Conservation (phyloP, 768 basidiomycete species). For the Mycena floridula region DNA sequence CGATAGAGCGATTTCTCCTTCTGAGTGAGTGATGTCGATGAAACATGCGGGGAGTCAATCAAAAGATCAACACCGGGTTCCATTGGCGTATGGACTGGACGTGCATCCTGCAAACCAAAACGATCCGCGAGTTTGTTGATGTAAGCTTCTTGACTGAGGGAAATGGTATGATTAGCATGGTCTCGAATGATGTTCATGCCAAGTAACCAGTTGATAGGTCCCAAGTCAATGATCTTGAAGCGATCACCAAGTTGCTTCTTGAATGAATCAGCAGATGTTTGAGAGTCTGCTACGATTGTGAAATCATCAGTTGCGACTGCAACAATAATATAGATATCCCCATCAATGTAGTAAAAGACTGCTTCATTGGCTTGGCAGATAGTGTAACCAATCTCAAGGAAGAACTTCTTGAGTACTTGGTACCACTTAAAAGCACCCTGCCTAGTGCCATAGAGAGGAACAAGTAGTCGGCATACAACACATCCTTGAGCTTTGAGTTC, state of each 20-base stretch:
- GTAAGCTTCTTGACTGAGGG: conserved; percentile 12
- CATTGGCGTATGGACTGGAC: conserved; percentile 15
- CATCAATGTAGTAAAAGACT: conserved; percentile 14
- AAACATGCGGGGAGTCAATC: conserved; percentile 1
- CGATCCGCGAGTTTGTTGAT: conserved; percentile 11
- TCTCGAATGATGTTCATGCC: conserved; percentile 15
- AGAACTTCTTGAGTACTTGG: conserved; percentile 10
- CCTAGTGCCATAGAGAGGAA: conserved; percentile 29
- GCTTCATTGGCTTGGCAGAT: conserved; percentile 12
- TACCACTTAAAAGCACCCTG: conserved; percentile 29
- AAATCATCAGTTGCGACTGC: conserved; percentile 20
- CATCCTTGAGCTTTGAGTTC: conserved; percentile 1
- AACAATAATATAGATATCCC: conserved; percentile 10
- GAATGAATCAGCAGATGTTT: background rate
- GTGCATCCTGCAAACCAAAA: conserved; percentile 10
- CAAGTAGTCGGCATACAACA: conserved; percentile 12
- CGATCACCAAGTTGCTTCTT: conserved; percentile 5
- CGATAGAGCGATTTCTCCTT: conserved; percentile 13
- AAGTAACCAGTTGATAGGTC: conserved; percentile 13
- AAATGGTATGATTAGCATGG: conserved; percentile 7
- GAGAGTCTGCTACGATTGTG: conserved; percentile 5
- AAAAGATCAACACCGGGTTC: conserved; percentile 5
- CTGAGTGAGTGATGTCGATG: background rate
- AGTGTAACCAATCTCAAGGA: conserved; percentile 10
- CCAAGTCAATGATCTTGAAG: conserved; percentile 13